Conservation (phyloP, 2,329 filamentous ascomycete species). For the Sclerotinia sclerotiorum region DNA sequence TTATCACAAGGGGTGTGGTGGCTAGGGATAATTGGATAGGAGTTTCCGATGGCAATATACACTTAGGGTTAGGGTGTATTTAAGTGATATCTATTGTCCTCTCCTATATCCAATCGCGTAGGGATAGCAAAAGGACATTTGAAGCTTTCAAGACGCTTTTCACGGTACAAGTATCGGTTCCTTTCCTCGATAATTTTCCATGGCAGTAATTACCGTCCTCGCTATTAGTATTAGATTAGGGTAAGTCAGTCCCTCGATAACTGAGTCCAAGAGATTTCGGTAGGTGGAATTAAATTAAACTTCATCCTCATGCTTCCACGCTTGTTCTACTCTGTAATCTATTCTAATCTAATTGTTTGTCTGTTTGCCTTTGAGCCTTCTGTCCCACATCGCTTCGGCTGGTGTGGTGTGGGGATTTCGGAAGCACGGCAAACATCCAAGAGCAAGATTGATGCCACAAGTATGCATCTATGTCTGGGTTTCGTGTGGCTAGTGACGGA, state of each 20-base stretch:
- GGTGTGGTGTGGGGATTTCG: constrained; percentile 4
- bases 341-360: neutral
- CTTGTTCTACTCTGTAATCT: neutral
- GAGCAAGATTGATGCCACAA: neutral
- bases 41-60: too few relatives aligned
- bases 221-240: neutral
- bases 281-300: constrained; percentile 1
- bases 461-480: neutral
- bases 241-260: neutral
- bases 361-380: too few relatives aligned
- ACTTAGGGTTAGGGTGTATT: neutral
- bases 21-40: neutral
- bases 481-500: neutral
- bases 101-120: neutral
- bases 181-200: neutral
- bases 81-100: neutral
- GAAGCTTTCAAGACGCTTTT: neutral
- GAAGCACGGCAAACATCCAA: constrained; percentile 5
- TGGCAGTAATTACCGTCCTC: neutral
- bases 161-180: neutral
- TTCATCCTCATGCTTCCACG: neutral
- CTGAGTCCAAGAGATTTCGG: neutral
- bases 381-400: neutral
- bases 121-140: neutral
- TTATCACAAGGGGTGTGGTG: constrained; percentile 4